Percentiles rank a stretch among this genome's conserved stretches.
These are phyloP conservation scores for Mortierella sp. DNA, from an alignment of 371 early-diverging fungal genomes.

Conservation along the genomic window DNA sequence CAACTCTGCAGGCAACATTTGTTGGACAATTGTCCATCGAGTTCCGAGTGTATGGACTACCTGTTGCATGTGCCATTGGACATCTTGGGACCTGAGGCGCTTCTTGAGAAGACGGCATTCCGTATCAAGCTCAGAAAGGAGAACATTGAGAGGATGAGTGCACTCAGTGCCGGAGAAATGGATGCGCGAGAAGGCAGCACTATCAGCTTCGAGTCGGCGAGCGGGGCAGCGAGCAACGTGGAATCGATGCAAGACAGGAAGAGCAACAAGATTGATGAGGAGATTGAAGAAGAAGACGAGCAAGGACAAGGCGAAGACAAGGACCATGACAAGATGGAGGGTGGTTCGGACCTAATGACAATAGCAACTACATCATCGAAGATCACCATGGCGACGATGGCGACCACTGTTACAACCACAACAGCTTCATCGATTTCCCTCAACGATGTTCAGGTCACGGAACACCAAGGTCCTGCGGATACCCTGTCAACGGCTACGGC, in stretches of 20 bases:
- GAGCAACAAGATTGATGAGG: neutral
- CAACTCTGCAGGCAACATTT: slow-evolving; percentile 61
- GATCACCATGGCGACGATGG: neutral
- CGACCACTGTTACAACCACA: neutral
- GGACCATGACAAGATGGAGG: neutral
- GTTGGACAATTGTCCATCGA: slow-evolving; percentile 23
- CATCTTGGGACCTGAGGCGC: slow-evolving; percentile 70
- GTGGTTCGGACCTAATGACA: neutral
- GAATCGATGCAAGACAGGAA: neutral
- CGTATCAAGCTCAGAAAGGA: slow-evolving; percentile 22
- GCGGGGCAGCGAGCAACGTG: slow-evolving; percentile 1
- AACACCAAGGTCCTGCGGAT: no score
- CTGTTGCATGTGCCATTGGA: slow-evolving; percentile 88
- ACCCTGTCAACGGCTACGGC: no score
- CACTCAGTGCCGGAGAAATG: slow-evolving; percentile 20
- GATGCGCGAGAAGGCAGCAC: slow-evolving; percentile 15
- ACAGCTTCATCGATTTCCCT: no score
- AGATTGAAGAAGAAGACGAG: neutral
- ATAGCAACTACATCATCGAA: slow-evolving; percentile 1
- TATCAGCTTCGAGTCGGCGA: neutral
- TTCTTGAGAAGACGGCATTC: slow-evolving; percentile 59
- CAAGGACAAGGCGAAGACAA: neutral
- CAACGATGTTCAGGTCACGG: no score
- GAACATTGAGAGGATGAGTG: slow-evolving; percentile 22
- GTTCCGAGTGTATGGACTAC: slow-evolving; percentile 61